Conservation (phyloP, 169 alveolate species). For the Cryptosporidium baileyi region DNA sequence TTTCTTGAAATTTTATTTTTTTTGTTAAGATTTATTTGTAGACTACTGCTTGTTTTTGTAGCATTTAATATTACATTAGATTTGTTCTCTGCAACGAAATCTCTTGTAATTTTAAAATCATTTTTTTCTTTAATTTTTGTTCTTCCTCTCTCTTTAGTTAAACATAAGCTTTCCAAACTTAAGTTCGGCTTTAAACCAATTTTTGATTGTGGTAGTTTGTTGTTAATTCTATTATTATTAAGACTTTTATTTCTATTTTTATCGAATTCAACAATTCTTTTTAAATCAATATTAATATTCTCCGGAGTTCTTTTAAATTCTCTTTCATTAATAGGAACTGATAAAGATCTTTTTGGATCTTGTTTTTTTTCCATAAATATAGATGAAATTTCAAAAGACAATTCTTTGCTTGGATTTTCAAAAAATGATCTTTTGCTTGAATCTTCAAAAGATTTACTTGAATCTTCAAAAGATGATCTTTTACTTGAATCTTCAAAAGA, state of each 20-base stretch:
- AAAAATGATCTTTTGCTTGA: background rate
- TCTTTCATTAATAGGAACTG: conserved; percentile 37
- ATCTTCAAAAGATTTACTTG: background rate
- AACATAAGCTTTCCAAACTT: background rate
- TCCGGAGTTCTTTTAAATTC: background rate
- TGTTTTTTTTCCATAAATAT: background rate
- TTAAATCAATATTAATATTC: background rate
- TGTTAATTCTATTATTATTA: background rate
- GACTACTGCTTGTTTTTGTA: conserved; percentile 31
- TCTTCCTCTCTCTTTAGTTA: conserved; percentile 19
- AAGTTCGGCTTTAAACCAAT: conserved; percentile 47
- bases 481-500: background rate
- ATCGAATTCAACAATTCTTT: background rate
- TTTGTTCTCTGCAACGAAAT: conserved; percentile 37
- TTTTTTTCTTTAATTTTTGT: background rate
- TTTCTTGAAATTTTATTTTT: background rate
- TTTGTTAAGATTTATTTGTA: background rate
- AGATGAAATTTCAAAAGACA: background rate
- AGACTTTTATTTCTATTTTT: background rate
- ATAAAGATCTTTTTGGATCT: conserved; percentile 29
- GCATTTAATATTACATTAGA: conserved; percentile 28
- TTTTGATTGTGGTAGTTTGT: conserved; percentile 12
- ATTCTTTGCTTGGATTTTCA: background rate
- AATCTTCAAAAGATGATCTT: background rate
- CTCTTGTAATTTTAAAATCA: background rate